Base-by-base conservation (phyloP, 2,329 filamentous ascomycete genomes). In the Ophiocordyceps unilateralis region DNA sequence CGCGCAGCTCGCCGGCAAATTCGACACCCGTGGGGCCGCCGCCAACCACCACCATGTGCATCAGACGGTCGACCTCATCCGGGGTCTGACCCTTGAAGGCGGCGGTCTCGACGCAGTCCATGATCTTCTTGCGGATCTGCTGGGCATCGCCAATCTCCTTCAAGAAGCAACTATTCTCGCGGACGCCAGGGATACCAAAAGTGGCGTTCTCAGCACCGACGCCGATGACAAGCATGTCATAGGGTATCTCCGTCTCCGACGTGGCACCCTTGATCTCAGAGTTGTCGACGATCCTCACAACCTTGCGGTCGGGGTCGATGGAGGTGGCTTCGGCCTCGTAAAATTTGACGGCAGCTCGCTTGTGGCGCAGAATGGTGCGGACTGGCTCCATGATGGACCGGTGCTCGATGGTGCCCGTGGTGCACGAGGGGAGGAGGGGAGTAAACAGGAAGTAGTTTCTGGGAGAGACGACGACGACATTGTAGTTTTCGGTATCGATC, bases 381-480 rank as follows among this genome's bases (percentile, higher is more conserved):
- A 98, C 82, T 45, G 91, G 91, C 70, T 98, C 91, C 91, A 98
- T 98, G 66, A 98, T 98, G 58, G 88, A 96, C 61, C 91, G 86
- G 70, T 96, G 91, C 73, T 98, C 91, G 63, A 98, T 91, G 54
- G 86, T 83, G 56, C 91, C 91, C 51, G 89, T 95, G 42, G 91
- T 96, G 68, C 91, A 98, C 59, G 89, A 96, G 50, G 91, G 91
- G 48, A 98, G 77, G 46, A 98, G 78, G 47, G 91, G 91, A 24
- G 91, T 98, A 74, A 98, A 98, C 53, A 98, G 81, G 79, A 98
- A 98, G 76, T 94, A 98, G 70, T 98, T 98, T 61, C 91, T 85
- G 43, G 91, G 91, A 41, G 91, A 96, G 62, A 98, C 85, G 61
- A 98, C 87, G 59, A 96, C 66, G 63, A 96, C 89, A 63, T 98